Base-by-base conservation (phyloP, 2,329 filamentous ascomycete species). In the Epichloe coenophiala region DNA sequence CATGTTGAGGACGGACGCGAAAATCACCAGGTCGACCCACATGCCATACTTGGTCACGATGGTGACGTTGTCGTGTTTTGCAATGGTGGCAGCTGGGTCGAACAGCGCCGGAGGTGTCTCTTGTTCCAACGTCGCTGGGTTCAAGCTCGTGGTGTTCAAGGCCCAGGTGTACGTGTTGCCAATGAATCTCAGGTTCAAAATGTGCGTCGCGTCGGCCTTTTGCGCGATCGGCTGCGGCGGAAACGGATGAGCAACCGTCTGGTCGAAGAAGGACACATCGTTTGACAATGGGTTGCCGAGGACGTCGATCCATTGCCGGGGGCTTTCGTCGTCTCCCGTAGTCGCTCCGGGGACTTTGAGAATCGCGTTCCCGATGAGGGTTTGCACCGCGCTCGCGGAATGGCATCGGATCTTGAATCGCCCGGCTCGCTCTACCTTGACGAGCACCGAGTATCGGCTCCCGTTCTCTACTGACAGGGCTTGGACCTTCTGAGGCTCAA, bases 21-120 rank as follows among this genome's bases (percentile, higher is more conserved):
- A 62, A 52, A 79, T 67, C 54, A 81, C 66, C n/a, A 80, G 58
- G 57, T 81, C 78, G 8, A 81, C 65, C 77, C 77, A 80, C 2
- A 71, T 68, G 54, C 65, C 62, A 51, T 72, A 68, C 23, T 55
- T 58, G 7, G 74, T 77, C 5, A 65, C 63, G 51, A 78, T 68
- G 17, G 73, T 76, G 38, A 75, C 64, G 53, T 78, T 73, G 51
- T 70, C 65, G 8, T 63, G 51, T 4, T 38, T 42, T 9, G 41
- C 35, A 36, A 45, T 17, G 3, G 41, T 37, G 1, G 55, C 49
- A 9, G 58, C 51, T 0, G 61, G 58, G 12, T 63, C 54, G 57
- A 76, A 75, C 1, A 81, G 66, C 0, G 76, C 60, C 2, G 77
- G 76, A 2, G 77, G 76, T 2, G 11, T 9, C 12, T 37, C 35